phyloP scores from a whole-genome alignment of 768 basidiomycete genomes.

The Phallus indusiatus region DNA sequence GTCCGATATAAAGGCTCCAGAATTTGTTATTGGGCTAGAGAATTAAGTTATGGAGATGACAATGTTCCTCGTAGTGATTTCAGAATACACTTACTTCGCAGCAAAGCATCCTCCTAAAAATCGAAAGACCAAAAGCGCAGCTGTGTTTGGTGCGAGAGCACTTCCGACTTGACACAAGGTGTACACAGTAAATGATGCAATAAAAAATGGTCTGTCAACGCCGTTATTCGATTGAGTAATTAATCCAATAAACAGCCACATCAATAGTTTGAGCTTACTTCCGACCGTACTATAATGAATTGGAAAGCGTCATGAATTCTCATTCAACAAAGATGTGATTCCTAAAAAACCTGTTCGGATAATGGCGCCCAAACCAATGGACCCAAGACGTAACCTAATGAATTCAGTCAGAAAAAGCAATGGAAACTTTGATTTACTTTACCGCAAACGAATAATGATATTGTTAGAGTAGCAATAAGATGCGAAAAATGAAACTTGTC shows the following conservation, averaged over 20 bases:
- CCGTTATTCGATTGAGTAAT: neutral
- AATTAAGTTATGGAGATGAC: neutral
- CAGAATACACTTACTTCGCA: conserved; percentile 12
- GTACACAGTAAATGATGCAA: conserved; percentile 11
- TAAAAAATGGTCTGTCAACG: conserved; percentile 25
- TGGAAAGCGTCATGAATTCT: conserved; percentile 12
- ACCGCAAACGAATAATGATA: conserved; percentile 2
- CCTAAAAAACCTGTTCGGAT: conserved; percentile 3
- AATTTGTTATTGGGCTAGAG: conserved; percentile 26
- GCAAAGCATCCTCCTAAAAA: conserved; percentile 29
- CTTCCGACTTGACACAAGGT: conserved; percentile 28
- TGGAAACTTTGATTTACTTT: neutral
- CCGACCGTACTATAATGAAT: conserved; percentile 9
- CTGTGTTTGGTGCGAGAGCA: conserved; percentile 27
- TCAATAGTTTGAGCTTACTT: neutral
- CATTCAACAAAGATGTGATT: neutral
- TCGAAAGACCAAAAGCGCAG: conserved; percentile 28
- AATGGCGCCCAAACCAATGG: conserved; percentile 3
- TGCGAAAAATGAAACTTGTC: neutral
- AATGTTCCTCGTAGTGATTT: neutral
- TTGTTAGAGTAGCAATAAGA: neutral
- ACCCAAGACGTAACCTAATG: neutral
- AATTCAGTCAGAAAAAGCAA: neutral
- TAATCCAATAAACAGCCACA: neutral
- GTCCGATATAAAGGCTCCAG: conserved; percentile 28